Evolutionary conservation across 2,329 filamentous ascomycete species (phyloP).

Genomic region (Macroventuria anomochaeta): DNA sequence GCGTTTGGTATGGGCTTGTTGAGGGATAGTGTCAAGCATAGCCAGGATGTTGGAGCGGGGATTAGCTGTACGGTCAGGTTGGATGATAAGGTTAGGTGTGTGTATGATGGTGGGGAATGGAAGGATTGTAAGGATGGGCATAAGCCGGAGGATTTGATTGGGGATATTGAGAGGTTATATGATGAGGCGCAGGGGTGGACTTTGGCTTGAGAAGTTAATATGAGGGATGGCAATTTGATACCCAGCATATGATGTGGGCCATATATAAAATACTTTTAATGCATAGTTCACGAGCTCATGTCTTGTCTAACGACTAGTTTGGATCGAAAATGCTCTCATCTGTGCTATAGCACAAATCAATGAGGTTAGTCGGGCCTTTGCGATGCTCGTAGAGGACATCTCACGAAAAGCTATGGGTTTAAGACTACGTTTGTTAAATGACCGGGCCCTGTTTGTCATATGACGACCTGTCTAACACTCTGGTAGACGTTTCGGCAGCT

Average conservation of each 20-base stretch:
- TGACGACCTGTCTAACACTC: too few species aligned
- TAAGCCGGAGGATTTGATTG: conserved; percentile 73
- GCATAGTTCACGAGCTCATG: not conserved
- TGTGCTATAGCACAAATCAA: too few species aligned
- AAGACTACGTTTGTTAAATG: too few species aligned
- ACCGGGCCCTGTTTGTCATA: too few species aligned
- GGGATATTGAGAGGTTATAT: conserved; percentile 76
- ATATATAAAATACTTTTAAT: not conserved
- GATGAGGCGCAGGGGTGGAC: conserved; percentile 40
- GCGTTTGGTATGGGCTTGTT: conserved; percentile 72
- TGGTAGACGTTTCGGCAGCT: too few species aligned
- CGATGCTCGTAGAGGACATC: too few species aligned
- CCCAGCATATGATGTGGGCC: not conserved
- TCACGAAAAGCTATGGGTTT: too few species aligned
- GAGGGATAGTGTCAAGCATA: conserved; percentile 70
- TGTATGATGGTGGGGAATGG: conserved; percentile 81
- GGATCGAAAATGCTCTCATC: too few species aligned
- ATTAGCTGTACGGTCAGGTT: conserved; percentile 65
- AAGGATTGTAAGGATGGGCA: conserved; percentile 75
- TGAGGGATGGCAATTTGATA: not conserved
- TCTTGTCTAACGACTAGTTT: not conserved
- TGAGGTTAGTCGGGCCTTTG: too few species aligned
- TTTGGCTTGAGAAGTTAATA: not conserved
- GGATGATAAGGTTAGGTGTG: conserved; percentile 80
- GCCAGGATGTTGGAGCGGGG: conserved; percentile 55